Percentiles rank a stretch among this genome's conserved stretches.
These are phyloP conservation scores for Fagus crenata DNA, from an alignment of 306 rosid genomes.

Conservation along the genomic window DNA sequence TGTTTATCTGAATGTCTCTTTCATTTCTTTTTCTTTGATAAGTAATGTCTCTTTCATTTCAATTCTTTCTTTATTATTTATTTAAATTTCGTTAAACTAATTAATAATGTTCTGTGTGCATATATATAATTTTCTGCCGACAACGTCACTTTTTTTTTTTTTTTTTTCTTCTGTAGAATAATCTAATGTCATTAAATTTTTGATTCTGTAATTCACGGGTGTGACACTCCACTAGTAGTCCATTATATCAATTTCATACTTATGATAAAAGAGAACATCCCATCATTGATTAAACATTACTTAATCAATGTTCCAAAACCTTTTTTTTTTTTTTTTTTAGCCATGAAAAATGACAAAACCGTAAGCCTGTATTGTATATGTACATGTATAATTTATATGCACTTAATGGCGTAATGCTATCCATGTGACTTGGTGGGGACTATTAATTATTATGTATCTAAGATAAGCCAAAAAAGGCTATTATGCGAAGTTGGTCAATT, in stretches of 20 bases:
- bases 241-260: no score
- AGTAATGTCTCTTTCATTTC: neutral
- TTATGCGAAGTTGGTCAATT: slow-evolving; percentile 9
- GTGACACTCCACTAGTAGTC: neutral
- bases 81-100: no score
- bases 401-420: neutral
- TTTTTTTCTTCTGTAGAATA: no score
- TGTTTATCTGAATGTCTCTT: neutral
- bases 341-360: neutral
- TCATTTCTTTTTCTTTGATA: neutral
- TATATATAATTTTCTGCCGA: no score
- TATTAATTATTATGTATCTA: no score
- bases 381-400: neutral
- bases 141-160: no score
- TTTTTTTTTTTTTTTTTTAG: no score
- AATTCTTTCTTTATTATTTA: neutral
- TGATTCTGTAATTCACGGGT: neutral
- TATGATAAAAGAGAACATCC: no score
- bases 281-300: no score
- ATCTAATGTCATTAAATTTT: neutral
- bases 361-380: neutral
- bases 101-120: no score
- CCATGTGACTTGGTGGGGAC: slow-evolving; percentile 40
- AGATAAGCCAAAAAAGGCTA: neutral
- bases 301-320: neutral